Evolutionary conservation across 495 filamentous ascomycete genomes (phyloP), one percentile per base, ranked within the genome.

Genomic region (Polyplosphaeria fusca): DNA sequence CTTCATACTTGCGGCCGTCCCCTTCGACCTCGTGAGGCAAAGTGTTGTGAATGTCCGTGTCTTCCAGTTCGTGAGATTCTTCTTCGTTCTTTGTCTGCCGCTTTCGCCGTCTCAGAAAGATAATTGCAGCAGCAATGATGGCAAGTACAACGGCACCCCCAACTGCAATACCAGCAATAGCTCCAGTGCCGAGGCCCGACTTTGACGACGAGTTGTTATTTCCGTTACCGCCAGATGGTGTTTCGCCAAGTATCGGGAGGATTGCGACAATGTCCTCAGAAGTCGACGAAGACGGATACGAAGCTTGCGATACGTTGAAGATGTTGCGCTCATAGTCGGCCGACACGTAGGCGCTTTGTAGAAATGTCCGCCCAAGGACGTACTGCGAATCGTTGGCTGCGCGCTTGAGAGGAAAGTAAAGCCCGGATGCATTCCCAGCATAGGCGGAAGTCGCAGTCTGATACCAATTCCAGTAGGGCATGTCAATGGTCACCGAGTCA

Each of bases 391-490:
- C 59, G 32, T 67, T 68, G 13, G 55, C 52, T 5, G 69, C 71
- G 14, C 65, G 53, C 24, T 61, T 58, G 2, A 73, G 54, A 13
- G 71, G 69, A 48, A 73, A 71, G 48, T 71, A 73, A 27, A 58
- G 56, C 5, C 58, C 60, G 3, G 60, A 58, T 20, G 59, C 35
- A 25, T 68, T 66, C 20, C 51, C 58, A 27, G 60, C 26, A 24
- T 55, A 58, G 1, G 69, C 53, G 23, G 64, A 16, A 2, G 50
- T 57, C 5, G 69, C 70, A 2, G 60, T 61, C 4, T 66, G 64
- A 45, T 70, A 70, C 37, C 70, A 71, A 24, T 63, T 65, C 42
- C 57, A 63, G 39, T 73, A 71, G 22, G 70, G 69, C 20, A 73
- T 47, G 19, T 49, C 47, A 46, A 73, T 69, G 19, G 61, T 50